phyloP scores from a whole-genome alignment of 441 rosid genomes.

The Codiaeum variegatum region DNA sequence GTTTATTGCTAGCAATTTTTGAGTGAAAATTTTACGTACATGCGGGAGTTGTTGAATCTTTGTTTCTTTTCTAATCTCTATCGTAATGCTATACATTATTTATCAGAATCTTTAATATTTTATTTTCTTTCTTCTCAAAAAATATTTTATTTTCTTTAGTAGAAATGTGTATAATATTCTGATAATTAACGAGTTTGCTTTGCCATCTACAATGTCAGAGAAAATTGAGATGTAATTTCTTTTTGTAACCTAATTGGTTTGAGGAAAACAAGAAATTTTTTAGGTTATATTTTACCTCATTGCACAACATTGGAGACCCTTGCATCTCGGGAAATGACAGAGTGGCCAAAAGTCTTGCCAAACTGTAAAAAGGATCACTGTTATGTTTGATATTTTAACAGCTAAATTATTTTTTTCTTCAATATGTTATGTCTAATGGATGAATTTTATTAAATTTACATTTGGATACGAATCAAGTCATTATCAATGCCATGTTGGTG shows the following conservation, averaged over 20 bases:
- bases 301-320: neutral
- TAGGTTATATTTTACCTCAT: neutral
- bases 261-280: neutral
- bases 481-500: neutral
- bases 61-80: neutral
- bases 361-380: neutral
- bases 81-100: neutral
- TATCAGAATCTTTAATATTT: too few relatives aligned
- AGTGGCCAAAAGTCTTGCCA: neutral
- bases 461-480: neutral
- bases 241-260: neutral
- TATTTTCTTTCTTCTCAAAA: too few relatives aligned
- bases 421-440: neutral
- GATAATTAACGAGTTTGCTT: neutral
- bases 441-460: neutral
- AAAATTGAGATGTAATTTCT: neutral
- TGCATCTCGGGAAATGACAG: neutral
- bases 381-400: neutral
- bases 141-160: neutral
- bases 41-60: neutral
- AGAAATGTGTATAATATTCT: neutral
- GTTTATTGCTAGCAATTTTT: neutral
- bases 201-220: neutral
- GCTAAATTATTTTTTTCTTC: neutral
- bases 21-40: neutral